phyloP scores from a whole-genome alignment of 2,329 filamentous ascomycete genomes.

The Botrytis squamosa region DNA sequence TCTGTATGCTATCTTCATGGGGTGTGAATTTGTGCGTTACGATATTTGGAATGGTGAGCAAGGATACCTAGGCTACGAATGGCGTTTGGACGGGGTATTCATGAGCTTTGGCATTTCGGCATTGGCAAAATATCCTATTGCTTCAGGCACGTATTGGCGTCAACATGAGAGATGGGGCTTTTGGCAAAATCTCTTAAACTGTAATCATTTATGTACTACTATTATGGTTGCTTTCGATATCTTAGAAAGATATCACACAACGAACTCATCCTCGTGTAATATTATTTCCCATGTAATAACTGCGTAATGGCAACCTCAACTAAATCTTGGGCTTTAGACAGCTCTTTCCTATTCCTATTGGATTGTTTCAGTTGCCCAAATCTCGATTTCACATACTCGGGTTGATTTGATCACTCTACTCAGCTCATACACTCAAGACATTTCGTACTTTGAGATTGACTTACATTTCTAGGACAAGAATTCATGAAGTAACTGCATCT shows the following conservation, averaged over 20 bases:
- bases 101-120: slow-evolving; percentile 7
- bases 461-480: too few species aligned
- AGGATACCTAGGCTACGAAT: slow-evolving; percentile 12
- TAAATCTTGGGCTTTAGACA: too few species aligned
- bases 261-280: not conserved
- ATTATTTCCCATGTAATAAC: not conserved
- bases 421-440: too few species aligned
- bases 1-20: not conserved
- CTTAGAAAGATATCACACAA: slow-evolving; percentile 1
- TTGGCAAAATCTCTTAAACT: slow-evolving; percentile 7
- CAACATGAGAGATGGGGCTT: not conserved
- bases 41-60: slow-evolving; percentile 3
- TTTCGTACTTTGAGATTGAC: too few species aligned
- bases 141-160: slow-evolving; percentile 9
- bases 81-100: slow-evolving; percentile 13
- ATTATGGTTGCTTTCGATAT: not conserved
- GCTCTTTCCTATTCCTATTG: too few species aligned
- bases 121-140: slow-evolving; percentile 14
- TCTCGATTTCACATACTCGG: too few species aligned
- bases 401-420: too few species aligned
- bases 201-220: slow-evolving; percentile 20
- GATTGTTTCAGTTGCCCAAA: too few species aligned
- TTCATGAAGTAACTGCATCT: too few species aligned
- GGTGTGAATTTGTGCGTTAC: not conserved
- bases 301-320: not conserved